Evolutionary conservation across 2,329 filamentous ascomycete genomes (phyloP), one percentile per base, ranked within the genome.

Genomic region (Colletotrichum tabaci): DNA sequence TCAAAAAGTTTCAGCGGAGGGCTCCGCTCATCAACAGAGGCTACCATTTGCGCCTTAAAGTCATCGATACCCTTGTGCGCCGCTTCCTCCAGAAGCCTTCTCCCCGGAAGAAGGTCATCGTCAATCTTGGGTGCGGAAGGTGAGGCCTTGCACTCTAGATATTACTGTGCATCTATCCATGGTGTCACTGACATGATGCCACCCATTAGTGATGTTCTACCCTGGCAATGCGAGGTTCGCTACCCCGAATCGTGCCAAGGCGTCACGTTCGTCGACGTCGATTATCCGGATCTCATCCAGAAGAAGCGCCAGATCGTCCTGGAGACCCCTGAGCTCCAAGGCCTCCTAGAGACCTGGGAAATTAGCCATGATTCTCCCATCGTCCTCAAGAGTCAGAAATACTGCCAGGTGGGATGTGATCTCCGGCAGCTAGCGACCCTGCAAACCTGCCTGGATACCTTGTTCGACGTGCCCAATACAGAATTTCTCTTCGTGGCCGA

Each of bases 51-150:
- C 90, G 95, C 40, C 92, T 98, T 85, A 92, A 93, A 79, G 92
- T 93, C 18, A 91, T 98, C 70, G 94, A 97, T 78, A 87, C 91
- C 73, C 87, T 91, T 6, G 91, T 97, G 21, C 87, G 88, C 23
- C 85, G 88, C n/a, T 98, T 98, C 75, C 85, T 98, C n/a, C 82
- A 87, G 71, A 84, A 77, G 55, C 79, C 79, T 16, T 81, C 86
- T 9, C 82, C 84, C 21, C 84, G 85, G 42, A 91, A 88, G 74
- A 97, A 94, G 80, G 86, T 95, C 5, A 86, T 98, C 13, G 86
- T 98, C 57, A 98, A 97, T 78, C 83, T 98, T 46, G 95, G 95
- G 30, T 97, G 94, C 85, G 95, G 95, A 80, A 97, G 94, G 94
- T 96, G 83, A 89, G 92, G 87, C 40, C 61, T 42, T 18, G 10